phyloP scores from a whole-genome alignment of 176 grass and related monocot genomes.

The Juncus inflexus region DNA sequence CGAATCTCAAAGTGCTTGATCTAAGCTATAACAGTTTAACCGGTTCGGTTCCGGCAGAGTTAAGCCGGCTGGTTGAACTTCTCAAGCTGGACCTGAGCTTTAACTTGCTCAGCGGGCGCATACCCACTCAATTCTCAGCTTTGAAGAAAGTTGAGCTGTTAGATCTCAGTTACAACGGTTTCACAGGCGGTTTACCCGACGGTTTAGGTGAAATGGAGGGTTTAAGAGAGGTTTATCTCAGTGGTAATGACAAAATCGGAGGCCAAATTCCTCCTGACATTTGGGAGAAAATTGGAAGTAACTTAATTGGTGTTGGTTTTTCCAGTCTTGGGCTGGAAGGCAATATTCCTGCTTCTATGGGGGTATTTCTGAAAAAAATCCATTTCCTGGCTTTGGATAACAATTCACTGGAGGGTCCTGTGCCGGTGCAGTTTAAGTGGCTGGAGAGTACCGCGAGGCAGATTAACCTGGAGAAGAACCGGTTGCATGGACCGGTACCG shows the following conservation, averaged over 20 bases:
- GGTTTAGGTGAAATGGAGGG: conserved; percentile 31
- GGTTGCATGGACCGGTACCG: conserved; percentile 27
- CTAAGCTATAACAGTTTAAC: conserved; percentile 33
- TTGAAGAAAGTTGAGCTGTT: conserved; percentile 32
- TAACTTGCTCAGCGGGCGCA: conserved; percentile 29
- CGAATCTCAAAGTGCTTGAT: conserved; percentile 34
- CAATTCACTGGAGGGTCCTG: conserved; percentile 36
- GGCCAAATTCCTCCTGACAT: conserved; percentile 37
- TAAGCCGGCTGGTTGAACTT: conserved; percentile 23
- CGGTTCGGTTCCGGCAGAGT: conserved; percentile 26
- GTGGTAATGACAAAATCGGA: conserved; percentile 36
- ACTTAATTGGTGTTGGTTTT: conserved; percentile 35
- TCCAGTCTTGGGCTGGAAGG: conserved; percentile 35
- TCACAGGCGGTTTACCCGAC: conserved; percentile 34
- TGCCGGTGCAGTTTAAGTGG: conserved; percentile 33
- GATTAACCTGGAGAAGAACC: conserved; percentile 42
- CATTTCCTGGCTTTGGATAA: conserved; percentile 35
- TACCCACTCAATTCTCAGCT: conserved; percentile 22
- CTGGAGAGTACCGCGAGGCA: conserved; percentile 35
- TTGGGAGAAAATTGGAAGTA: conserved; percentile 24
- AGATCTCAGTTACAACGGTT: conserved; percentile 38
- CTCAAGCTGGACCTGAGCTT: conserved; percentile 43
- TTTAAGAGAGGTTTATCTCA: conserved; percentile 38
- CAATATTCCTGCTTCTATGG: conserved; percentile 33
- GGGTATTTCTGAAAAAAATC: conserved; percentile 17